Base-by-base conservation (phyloP, 495 filamentous ascomycete genomes). In the Aspergillus taichungensis region DNA sequence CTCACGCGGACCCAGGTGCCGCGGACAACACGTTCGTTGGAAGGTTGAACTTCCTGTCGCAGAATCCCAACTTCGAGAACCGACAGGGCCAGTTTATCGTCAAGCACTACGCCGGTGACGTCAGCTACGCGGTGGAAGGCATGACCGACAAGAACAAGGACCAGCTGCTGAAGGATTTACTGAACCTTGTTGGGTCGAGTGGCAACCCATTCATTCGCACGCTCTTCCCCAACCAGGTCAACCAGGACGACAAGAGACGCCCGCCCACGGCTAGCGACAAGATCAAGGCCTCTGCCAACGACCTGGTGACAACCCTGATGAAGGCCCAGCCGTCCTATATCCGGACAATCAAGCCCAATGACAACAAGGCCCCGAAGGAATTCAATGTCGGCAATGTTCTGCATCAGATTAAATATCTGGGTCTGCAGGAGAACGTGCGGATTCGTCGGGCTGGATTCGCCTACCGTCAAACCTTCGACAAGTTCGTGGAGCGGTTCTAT, bases 101-200 rank as follows among this genome's bases (percentile, higher is more conserved):
- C 66, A 99, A 96, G 70, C 94, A 99, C 63, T 99, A 99, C 56
- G 94, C 94, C 43, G 94, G 94, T 66, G 94, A 99, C 68, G 94
- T 99, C 49, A 85, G 79, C 56, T 99, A 99, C 64, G 84, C 85
- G 11, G 79, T 99, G 24, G 85, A 92, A 33, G 94, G 94, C 42
- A 99, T 99, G 78, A 99, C 94, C 3, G 94, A 99, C 59, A 99
- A 97, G 74, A 99, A 97, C 75, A 99, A 97, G 74, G 94, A 99
- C 56, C 88, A 92, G 59, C 73, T 99, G 39, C 70, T 97, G 39
- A 99, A 97, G 69, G 94, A 95, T 53, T 67, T 99, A 29, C 75
- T 96, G 41, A 91, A 88, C 57, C 74, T 99, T 34, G 84, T 94
- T 53, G 84, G 82, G 42, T 78, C 78, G 53, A 94, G 88, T 60